Evolutionary conservation across 805 yeast species (phyloP).

Genomic region (Nakazawaea wyomingensis): DNA sequence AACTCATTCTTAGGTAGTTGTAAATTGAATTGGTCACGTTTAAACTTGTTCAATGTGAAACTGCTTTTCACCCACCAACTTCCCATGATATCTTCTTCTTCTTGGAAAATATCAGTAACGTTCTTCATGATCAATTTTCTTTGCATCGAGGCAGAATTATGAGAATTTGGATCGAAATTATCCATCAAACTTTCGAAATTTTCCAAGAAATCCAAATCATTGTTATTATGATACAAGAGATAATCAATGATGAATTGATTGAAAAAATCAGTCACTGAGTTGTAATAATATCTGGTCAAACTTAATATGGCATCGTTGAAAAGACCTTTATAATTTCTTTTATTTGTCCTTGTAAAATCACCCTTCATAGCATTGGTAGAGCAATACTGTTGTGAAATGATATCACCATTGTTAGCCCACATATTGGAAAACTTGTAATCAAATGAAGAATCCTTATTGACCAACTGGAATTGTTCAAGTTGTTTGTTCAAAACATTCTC

Average conservation of each 20-base stretch:
- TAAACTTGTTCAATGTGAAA: slow-evolving; percentile 11
- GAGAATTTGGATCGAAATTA: slow-evolving; percentile 24
- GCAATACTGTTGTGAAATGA: slow-evolving; percentile 57
- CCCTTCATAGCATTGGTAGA: slow-evolving; percentile 52
- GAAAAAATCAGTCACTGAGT: slow-evolving; percentile 38
- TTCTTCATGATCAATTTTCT: slow-evolving; percentile 16
- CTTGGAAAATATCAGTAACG: slow-evolving; percentile 13
- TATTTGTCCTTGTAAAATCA: slow-evolving; percentile 38
- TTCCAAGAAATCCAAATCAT: slow-evolving; percentile 29
- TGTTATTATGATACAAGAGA: slow-evolving; percentile 27
- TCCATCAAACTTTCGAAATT: slow-evolving; percentile 32
- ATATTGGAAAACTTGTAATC: slow-evolving; percentile 25
- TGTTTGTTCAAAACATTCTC: slow-evolving; percentile 22
- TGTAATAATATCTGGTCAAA: slow-evolving; percentile 36
- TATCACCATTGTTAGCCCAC: slow-evolving; percentile 73
- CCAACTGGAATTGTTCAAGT: slow-evolving; percentile 17
- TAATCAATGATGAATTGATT: slow-evolving; percentile 39
- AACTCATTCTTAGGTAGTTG: slow-evolving; percentile 13
- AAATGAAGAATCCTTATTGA: slow-evolving; percentile 15
- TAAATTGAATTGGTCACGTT: background rate
- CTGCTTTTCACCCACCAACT: slow-evolving; percentile 29
- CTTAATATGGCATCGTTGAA: slow-evolving; percentile 38
- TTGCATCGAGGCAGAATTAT: slow-evolving; percentile 16
- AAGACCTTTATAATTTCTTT: slow-evolving; percentile 36
- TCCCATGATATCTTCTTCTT: slow-evolving; percentile 22